Evolutionary conservation across 2,329 filamentous ascomycete genomes (phyloP), one percentile per base, ranked within the genome.

Genomic region (Fusarium keratoplasticum): DNA sequence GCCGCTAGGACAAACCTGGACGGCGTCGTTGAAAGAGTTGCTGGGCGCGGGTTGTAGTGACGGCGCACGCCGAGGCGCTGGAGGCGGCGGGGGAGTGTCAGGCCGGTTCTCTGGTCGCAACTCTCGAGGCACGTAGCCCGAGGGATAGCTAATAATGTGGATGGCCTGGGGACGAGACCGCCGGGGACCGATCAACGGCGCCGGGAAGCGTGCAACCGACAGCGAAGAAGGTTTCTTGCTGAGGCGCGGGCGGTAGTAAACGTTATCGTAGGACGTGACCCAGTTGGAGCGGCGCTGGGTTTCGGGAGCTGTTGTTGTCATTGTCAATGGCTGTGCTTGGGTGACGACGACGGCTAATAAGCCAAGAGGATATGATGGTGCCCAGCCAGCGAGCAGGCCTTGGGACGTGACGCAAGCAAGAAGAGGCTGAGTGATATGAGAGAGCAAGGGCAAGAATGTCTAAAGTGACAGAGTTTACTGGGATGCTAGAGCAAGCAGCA

Each of bases 71-170:
- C 72, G 72, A 57, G 67, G 52, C 40, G 65, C 66, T 27, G 57
- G 62, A 42, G 66, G 50, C 25, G 64, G 57, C 33, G 67, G 67
- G 16, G 74, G 74, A 54, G 68, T 61, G n/a, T 60, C 59, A 44
- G 76, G 67, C 55, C 70, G 75, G 38, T 69, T 67, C 29, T 64
- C 66, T 61, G 64, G 73, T 35, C 85, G 83, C 52, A 87, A 76
- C 66, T 88, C 86, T 67, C 82, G 81, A 20, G 86, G 86, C 27
- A 87, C 80, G 77, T 85, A 85, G 62, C 84, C 84, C 3, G 83
- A 76, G 4, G 84, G 84, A 64, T 82, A 85, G 31, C 83, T 84
- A 69, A 84, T 74, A 62, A 85, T 83, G 78, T 85, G 83, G 64
- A 85, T 85, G 40, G 83, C 80, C 73, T 85, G 83, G 13, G 83